Percentiles rank a stretch among this genome's conserved stretches.
phyloP scores from a whole-genome alignment of 176 grass and related monocot genomes.

The Musa beccarii region DNA sequence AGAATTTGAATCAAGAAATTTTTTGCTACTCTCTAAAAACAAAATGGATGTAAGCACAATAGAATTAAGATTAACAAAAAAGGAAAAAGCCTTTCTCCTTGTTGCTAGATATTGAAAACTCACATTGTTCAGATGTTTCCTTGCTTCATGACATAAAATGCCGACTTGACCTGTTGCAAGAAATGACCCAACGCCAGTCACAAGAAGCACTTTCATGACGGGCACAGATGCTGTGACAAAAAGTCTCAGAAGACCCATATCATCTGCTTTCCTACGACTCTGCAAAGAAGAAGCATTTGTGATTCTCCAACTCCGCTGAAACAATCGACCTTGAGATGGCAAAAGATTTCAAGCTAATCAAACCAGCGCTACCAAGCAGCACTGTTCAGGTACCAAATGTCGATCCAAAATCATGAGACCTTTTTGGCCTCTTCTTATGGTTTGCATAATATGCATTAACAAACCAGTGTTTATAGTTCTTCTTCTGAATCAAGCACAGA shows the following conservation, averaged over 20 bases:
- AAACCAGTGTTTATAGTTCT: too few species aligned
- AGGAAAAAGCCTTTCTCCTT: neutral
- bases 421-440: too few species aligned
- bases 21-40: neutral
- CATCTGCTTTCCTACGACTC: too few species aligned
- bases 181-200: constrained; percentile 69
- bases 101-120: neutral
- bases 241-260: constrained; percentile 60
- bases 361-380: too few species aligned
- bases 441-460: too few species aligned
- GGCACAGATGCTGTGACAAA: constrained; percentile 67
- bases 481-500: too few species aligned
- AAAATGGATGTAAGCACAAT: neutral
- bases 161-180: constrained; percentile 39
- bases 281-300: too few species aligned
- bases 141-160: constrained; percentile 49
- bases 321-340: too few species aligned
- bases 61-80: neutral
- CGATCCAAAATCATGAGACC: too few species aligned
- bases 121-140: constrained; percentile 72
- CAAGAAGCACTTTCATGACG: constrained; percentile 58
- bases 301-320: too few species aligned
- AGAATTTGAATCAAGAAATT: neutral
- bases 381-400: too few species aligned
- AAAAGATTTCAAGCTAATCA: too few species aligned